A percentile compares a stretch with the other conserved stretches of the same genome.
Conservation (phyloP, 345 rosid genomes). For the Acer yangbiense region DNA sequence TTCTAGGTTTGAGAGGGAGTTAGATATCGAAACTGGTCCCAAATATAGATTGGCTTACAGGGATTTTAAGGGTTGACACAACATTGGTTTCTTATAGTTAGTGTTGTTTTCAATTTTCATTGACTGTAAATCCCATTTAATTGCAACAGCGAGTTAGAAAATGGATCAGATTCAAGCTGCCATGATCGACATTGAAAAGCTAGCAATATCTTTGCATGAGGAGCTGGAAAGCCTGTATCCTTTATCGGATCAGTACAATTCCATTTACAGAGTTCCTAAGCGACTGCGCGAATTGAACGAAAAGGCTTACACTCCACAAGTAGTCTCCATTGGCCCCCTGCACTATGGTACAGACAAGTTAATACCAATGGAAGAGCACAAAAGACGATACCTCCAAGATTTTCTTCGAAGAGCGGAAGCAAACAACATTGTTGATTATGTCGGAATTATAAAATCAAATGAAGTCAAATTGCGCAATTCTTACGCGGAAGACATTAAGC, state of each 20-base stretch:
- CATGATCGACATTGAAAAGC: slow-evolving; percentile 4
- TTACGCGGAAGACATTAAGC: slow-evolving; percentile 3
- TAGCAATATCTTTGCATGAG: not conserved
- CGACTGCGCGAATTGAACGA: not conserved
- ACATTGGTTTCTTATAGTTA: too few species aligned
- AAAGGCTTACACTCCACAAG: not conserved
- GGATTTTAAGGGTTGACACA: too few species aligned
- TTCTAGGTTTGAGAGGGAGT: too few species aligned
- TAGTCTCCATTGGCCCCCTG: slow-evolving; percentile 28
- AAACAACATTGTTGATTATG: not conserved
- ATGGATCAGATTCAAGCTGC: too few species aligned
- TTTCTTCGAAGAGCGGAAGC: slow-evolving; percentile 12
- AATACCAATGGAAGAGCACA: slow-evolving; percentile 26
- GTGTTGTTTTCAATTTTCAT: too few species aligned
- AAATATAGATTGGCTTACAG: too few species aligned
- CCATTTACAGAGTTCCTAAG: slow-evolving; percentile 18
- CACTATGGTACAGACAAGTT: slow-evolving; percentile 2
- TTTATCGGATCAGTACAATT: not conserved
- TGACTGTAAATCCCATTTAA: too few species aligned
- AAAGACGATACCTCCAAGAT: slow-evolving; percentile 5
- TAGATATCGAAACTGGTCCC: too few species aligned
- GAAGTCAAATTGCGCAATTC: not conserved
- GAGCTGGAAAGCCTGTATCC: not conserved
- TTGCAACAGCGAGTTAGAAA: too few species aligned
- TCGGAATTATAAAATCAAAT: not conserved